Conservation (phyloP, 805 yeast genomes). For the Wickerhamomyces bovis region DNA sequence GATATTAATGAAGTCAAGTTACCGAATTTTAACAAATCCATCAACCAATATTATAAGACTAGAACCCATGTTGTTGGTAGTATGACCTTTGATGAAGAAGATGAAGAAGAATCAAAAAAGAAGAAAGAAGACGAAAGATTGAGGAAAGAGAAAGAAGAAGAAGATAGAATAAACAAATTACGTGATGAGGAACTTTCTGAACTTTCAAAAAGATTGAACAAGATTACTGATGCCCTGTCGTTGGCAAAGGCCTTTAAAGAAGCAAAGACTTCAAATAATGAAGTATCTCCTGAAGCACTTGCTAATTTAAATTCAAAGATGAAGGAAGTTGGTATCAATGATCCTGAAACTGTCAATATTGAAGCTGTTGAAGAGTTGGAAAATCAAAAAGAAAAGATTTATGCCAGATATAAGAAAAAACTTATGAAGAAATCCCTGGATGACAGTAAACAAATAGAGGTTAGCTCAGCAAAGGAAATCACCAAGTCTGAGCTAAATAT, state of each 20-base stretch:
- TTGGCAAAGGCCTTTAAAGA: conserved; percentile 54
- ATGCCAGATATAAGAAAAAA: conserved; percentile 16
- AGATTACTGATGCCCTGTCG: conserved; percentile 51
- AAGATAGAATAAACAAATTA: conserved; percentile 1
- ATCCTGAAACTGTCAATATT: conserved; percentile 24
- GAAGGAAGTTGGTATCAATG: conserved; percentile 34
- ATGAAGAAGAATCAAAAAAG: neutral
- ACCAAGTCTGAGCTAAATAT: conserved; percentile 50
- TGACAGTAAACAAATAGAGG: conserved; percentile 11
- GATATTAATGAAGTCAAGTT: conserved; percentile 31
- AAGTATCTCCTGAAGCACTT: conserved; percentile 27
- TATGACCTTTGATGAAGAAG: conserved; percentile 4
- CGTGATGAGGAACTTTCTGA: neutral
- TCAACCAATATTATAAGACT: conserved; percentile 27
- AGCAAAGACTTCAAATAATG: conserved; percentile 38
- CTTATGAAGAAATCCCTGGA: conserved; percentile 14
- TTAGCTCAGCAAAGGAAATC: conserved; percentile 41
- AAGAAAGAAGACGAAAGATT: conserved; percentile 2
- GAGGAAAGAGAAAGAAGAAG: conserved; percentile 5
- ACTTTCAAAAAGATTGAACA: conserved; percentile 28
- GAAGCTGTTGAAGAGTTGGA: conserved; percentile 16
- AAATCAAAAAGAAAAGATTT: conserved; percentile 15
- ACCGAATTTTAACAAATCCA: conserved; percentile 24
- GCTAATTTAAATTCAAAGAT: conserved; percentile 27
- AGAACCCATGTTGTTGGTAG: conserved; percentile 6